These are phyloP conservation scores for Epichloe typhina DNA, from an alignment of 2,329 filamentous ascomycete genomes.

Conservation along the genomic window DNA sequence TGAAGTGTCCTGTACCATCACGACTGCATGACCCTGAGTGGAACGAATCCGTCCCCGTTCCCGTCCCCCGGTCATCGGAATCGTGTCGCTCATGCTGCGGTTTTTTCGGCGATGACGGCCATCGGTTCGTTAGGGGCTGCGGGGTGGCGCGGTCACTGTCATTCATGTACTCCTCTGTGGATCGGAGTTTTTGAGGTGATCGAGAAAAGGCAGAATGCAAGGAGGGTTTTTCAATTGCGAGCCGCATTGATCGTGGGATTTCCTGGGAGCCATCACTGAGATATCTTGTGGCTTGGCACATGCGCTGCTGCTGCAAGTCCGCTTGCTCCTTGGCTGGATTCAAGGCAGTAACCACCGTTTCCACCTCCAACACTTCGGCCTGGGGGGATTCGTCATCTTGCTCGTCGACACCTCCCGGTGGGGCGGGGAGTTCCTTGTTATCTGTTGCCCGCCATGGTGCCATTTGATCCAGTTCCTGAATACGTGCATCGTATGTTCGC, in stretches of 20 bases:
- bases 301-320: conserved; percentile 8
- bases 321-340: conserved; percentile 25
- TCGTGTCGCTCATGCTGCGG: conserved; percentile 10
- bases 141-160: conserved; percentile 53
- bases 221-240: conserved; percentile 12
- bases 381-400: conserved; percentile 5
- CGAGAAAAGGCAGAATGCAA: conserved; percentile 42
- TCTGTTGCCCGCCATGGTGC: conserved; percentile 39
- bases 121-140: conserved; percentile 55
- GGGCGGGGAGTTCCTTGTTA: conserved; percentile 64
- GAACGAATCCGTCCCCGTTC: conserved; percentile 3
- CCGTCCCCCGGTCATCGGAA: conserved; percentile 4
- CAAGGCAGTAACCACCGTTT: conserved; percentile 8
- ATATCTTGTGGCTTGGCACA: conserved; percentile 11
- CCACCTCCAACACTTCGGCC: background rate
- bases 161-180: conserved; percentile 25
- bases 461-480: conserved; percentile 71
- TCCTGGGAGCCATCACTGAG: conserved; percentile 13
- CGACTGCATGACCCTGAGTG: conserved; percentile 11
- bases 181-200: conserved; percentile 23
- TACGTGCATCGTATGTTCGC: conserved; percentile 79
- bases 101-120: conserved; percentile 33
- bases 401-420: conserved; percentile 42
- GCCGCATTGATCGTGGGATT: conserved; percentile 9
- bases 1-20: conserved; percentile 25